Percentiles rank a stretch among this genome's conserved stretches.
These are phyloP conservation scores for Penicillium digitatum DNA, from an alignment of 2,329 filamentous ascomycete genomes.

Conservation along the genomic window DNA sequence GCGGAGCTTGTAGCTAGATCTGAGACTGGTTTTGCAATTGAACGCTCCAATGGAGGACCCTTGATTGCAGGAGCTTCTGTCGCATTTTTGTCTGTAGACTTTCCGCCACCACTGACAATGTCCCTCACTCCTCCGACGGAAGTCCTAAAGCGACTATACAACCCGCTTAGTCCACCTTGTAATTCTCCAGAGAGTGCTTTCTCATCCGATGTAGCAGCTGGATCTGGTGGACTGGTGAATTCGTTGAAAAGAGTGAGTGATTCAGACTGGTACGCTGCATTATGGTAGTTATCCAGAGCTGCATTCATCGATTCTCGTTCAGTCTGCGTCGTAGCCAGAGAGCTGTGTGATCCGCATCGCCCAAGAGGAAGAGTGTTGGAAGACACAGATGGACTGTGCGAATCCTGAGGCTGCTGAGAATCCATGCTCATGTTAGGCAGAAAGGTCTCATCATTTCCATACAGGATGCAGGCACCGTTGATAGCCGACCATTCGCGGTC, in stretches of 20 bases:
- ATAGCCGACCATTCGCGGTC: constrained; percentile 10
- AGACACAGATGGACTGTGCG: constrained; percentile 44
- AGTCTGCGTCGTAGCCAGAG: constrained; percentile 49
- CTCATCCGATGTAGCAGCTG: constrained; percentile 60
- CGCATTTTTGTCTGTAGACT: constrained; percentile 28
- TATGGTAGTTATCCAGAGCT: constrained; percentile 82
- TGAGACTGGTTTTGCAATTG: constrained; percentile 24
- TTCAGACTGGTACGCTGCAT: constrained; percentile 76
- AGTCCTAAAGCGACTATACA: constrained; percentile 81
- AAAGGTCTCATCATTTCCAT: constrained; percentile 15
- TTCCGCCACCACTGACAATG: constrained; percentile 38
- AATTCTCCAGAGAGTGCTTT: constrained; percentile 70
- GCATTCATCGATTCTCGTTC: constrained; percentile 73
- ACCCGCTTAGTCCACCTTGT: constrained; percentile 79
- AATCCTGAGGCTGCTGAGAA: constrained; percentile 36
- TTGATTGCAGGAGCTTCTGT: constrained; percentile 26
- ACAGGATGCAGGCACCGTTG: not conserved
- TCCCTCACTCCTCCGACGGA: constrained; percentile 70
- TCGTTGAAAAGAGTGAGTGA: constrained; percentile 91
- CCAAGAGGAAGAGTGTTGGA: constrained; percentile 45
- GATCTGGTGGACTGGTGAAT: constrained; percentile 64
- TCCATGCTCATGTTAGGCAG: constrained; percentile 29
- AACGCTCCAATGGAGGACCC: constrained; percentile 27
- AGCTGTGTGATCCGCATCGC: constrained; percentile 48
- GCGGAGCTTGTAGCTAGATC: constrained; percentile 19